A percentile compares a stretch with the other conserved stretches of the same genome.
These are phyloP conservation scores for Pleurotus platypus DNA, from an alignment of 768 basidiomycete species.

Conservation along the genomic window DNA sequence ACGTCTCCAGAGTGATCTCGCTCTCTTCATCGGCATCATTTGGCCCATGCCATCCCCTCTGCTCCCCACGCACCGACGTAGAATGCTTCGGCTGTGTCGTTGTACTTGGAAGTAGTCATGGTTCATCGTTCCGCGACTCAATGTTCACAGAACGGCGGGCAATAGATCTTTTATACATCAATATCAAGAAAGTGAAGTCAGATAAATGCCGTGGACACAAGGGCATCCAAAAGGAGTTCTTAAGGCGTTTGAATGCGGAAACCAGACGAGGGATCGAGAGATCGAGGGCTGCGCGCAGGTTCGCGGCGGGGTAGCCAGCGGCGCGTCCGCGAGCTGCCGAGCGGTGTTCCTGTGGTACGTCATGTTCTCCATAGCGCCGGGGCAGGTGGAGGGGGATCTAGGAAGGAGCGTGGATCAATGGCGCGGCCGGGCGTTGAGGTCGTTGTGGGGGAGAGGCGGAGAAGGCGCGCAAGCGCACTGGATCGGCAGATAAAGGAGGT, in stretches of 20 bases:
- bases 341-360: slow-evolving; percentile 14
- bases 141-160: too few relatives aligned
- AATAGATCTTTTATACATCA: too few relatives aligned
- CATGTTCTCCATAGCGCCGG: slow-evolving; percentile 23
- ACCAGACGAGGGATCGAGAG: slow-evolving; percentile 6
- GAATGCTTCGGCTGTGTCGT: too few relatives aligned
- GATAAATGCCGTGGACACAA: too few relatives aligned
- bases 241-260: slow-evolving; percentile 10
- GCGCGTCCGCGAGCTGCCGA: slow-evolving; percentile 11
- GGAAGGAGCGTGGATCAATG: slow-evolving; percentile 19
- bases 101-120: too few relatives aligned
- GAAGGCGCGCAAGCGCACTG: slow-evolving; percentile 19
- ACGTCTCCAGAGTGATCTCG: too few relatives aligned
- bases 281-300: slow-evolving; percentile 19
- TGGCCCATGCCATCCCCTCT: too few relatives aligned
- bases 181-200: too few relatives aligned
- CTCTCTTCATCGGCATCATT: too few relatives aligned
- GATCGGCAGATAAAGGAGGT: slow-evolving; percentile 24
- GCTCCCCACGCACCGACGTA: too few relatives aligned
- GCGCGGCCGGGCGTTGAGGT: slow-evolving; percentile 19
- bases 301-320: slow-evolving; percentile 17
- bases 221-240: too few relatives aligned
- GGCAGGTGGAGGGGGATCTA: slow-evolving; percentile 17
- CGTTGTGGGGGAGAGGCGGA: slow-evolving; percentile 13
- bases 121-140: too few relatives aligned